A percentile compares a stretch with the other conserved stretches of the same genome.
Evolutionary conservation across 495 filamentous ascomycete genomes (phyloP).

Genomic region (Massariosphaeria phaeospora): DNA sequence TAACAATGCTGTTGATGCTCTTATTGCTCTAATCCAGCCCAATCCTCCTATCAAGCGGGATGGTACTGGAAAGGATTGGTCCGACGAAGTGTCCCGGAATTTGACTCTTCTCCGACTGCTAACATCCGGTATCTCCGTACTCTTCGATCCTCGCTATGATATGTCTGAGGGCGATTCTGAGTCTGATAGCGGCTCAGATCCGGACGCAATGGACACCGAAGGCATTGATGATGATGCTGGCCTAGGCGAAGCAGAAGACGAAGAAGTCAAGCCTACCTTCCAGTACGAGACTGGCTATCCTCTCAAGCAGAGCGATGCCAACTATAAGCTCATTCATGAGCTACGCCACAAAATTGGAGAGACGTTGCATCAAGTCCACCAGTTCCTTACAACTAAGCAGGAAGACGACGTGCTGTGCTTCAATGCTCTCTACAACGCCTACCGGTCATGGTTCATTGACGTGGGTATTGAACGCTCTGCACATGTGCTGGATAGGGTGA

Average conservation of each 20-base stretch:
- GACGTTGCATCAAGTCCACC: constrained; percentile 75
- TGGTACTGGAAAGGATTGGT: constrained; percentile 97
- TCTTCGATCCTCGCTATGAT: constrained; percentile 74
- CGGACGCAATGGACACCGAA: constrained; percentile 45
- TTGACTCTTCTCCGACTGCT: constrained; percentile 78
- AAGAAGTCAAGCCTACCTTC: constrained; percentile 74
- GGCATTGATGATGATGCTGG: constrained; percentile 50
- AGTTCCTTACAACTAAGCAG: constrained; percentile 75
- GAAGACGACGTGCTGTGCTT: constrained; percentile 96
- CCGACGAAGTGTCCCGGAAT: constrained; percentile 88
- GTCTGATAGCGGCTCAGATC: constrained; percentile 37
- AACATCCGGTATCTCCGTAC: constrained; percentile 76
- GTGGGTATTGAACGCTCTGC: constrained; percentile 94
- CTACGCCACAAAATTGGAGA: constrained; percentile 75
- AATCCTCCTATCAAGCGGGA: constrained; percentile 83
- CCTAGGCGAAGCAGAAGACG: constrained; percentile 70
- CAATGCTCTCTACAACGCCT: constrained; percentile 84
- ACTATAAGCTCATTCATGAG: constrained; percentile 72
- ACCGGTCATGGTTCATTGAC: constrained; percentile 94
- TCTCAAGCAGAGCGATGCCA: constrained; percentile 55
- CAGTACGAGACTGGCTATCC: constrained; percentile 82
- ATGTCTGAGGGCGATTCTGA: constrained; percentile 1
- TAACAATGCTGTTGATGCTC: constrained; percentile 58
- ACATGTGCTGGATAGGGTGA: constrained; percentile 83
- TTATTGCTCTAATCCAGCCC: constrained; percentile 71